phyloP scores from a whole-genome alignment of 2,329 filamentous ascomycete genomes.

The Diaporthe batatas region DNA sequence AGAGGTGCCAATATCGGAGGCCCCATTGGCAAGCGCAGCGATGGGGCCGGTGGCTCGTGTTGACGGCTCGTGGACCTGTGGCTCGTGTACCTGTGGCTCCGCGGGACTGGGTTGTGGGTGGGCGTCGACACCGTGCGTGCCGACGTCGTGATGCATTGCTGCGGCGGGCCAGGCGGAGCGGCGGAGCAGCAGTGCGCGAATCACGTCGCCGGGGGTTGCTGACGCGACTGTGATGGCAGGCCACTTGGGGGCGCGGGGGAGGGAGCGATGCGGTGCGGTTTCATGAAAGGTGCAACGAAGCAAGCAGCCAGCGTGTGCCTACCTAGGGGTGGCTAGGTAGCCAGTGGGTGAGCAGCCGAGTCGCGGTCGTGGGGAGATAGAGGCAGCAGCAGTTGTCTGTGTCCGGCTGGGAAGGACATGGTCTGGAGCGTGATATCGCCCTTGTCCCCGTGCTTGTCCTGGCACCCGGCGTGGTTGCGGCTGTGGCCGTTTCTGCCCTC shows the following conservation, averaged over 20 bases:
- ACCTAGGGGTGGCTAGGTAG: too few species aligned
- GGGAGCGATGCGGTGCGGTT: background rate
- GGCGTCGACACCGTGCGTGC: constrained; percentile 26
- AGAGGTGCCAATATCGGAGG: constrained; percentile 17
- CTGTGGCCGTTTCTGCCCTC: background rate
- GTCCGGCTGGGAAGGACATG: constrained; percentile 17
- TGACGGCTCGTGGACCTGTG: constrained; percentile 18
- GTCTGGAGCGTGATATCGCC: constrained; percentile 6
- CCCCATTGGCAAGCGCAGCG: constrained; percentile 13
- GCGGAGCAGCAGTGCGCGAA: background rate
- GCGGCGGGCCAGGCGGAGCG: constrained; percentile 15
- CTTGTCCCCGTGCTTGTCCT: background rate
- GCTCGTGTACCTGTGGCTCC: constrained; percentile 16
- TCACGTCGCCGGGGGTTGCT: constrained; percentile 14
- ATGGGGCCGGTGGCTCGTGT: constrained; percentile 31
- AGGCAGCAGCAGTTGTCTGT: constrained; percentile 11
- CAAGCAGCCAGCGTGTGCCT: background rate
- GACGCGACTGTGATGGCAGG: constrained; percentile 10
- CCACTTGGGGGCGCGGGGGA: background rate
- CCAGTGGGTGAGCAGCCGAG: constrained; percentile 3
- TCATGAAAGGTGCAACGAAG: background rate
- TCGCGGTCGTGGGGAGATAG: constrained; percentile 1
- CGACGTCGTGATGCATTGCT: constrained; percentile 29
- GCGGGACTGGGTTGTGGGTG: background rate
- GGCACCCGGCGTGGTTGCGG: background rate